Conservation (phyloP, 495 filamentous ascomycete genomes). For the Pyrenula massariospora region DNA sequence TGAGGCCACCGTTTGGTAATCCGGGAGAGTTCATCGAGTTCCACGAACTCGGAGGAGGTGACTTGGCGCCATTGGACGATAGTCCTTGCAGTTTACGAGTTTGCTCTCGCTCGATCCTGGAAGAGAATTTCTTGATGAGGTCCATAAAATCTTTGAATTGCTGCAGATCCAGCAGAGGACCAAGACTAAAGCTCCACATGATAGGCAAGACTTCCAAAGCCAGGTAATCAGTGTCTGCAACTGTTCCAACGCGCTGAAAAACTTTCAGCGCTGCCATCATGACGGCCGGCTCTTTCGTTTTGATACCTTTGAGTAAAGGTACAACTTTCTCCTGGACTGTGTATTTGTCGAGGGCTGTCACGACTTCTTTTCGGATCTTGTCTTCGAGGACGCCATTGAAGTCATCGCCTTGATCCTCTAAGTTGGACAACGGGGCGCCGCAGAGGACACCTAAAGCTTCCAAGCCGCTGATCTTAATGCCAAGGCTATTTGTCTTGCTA, state of each 20-base stretch:
- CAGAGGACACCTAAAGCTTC: conserved; percentile 86
- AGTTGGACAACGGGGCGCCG: conserved; percentile 45
- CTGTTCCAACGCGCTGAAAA: conserved; percentile 64
- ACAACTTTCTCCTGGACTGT: conserved; percentile 96
- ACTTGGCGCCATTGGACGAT: conserved; percentile 23
- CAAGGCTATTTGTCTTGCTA: conserved; percentile 79
- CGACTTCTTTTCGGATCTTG: conserved; percentile 42
- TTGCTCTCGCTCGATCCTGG: conserved; percentile 77
- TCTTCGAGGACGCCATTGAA: conserved; percentile 50
- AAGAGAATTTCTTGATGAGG: conserved; percentile 69
- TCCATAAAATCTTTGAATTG: conserved; percentile 86
- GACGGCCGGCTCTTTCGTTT: conserved; percentile 93
- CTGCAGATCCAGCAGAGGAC: conserved; percentile 71
- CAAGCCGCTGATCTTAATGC: conserved; percentile 83
- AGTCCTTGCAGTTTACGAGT: conserved; percentile 78
- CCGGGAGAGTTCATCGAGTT: conserved; percentile 27
- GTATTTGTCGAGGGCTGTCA: conserved; percentile 84
- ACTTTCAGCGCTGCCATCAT: conserved; percentile 90
- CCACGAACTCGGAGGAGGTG: conserved; percentile 15
- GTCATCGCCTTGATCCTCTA: conserved; percentile 45
- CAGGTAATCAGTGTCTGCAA: conserved; percentile 85
- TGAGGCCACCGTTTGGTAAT: conserved; percentile 16
- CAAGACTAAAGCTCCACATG: conserved; percentile 85
- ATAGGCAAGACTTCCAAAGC: conserved; percentile 83
- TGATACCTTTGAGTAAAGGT: conserved; percentile 81